These are phyloP conservation scores for Cercophora scortea DNA, from an alignment of 495 filamentous ascomycete species.

Conservation along the genomic window DNA sequence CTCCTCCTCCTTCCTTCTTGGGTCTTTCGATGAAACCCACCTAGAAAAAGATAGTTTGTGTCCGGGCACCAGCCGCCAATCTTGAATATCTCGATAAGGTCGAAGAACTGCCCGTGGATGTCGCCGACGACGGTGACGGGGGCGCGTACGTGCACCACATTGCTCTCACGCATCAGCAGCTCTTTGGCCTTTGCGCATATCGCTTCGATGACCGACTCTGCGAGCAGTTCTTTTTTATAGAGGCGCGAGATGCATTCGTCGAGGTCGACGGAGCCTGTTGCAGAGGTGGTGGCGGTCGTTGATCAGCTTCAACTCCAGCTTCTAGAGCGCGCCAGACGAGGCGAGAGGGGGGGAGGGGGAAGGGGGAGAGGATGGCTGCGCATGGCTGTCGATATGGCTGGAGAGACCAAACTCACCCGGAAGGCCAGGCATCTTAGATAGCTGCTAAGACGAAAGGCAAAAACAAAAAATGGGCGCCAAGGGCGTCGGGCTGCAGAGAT, in stretches of 20 bases:
- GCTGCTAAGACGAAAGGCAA: neutral
- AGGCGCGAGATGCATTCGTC: slow-evolving; percentile 95
- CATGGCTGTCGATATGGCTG: neutral
- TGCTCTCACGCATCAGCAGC: slow-evolving; percentile 98
- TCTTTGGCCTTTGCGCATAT: slow-evolving; percentile 99
- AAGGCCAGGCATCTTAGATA: slow-evolving; percentile 72
- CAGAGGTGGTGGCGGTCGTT: neutral
- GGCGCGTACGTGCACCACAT: slow-evolving; percentile 93
- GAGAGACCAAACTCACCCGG: slow-evolving; percentile 52
- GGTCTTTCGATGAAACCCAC: slow-evolving; percentile 37
- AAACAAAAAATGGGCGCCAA: neutral
- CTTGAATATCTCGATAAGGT: slow-evolving; percentile 97
- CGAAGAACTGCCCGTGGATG: slow-evolving; percentile 98
- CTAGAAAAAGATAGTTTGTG: slow-evolving; percentile 96
- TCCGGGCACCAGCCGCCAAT: slow-evolving; percentile 95
- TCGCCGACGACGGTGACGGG: slow-evolving; percentile 98
- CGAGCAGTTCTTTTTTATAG: slow-evolving; percentile 91
- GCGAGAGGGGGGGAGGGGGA: slow-evolving; percentile 1
- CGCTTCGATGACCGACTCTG: slow-evolving; percentile 96
- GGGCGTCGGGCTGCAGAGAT: slow-evolving; percentile 1
- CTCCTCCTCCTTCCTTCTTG: too few relatives aligned
- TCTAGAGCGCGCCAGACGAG: neutral
- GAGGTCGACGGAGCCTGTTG: slow-evolving; percentile 83
- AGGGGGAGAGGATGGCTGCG: slow-evolving; percentile 2
- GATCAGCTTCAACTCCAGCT: too few relatives aligned